Conservation (phyloP, 2,329 filamentous ascomycete genomes). For the Aspergillus melleus region DNA sequence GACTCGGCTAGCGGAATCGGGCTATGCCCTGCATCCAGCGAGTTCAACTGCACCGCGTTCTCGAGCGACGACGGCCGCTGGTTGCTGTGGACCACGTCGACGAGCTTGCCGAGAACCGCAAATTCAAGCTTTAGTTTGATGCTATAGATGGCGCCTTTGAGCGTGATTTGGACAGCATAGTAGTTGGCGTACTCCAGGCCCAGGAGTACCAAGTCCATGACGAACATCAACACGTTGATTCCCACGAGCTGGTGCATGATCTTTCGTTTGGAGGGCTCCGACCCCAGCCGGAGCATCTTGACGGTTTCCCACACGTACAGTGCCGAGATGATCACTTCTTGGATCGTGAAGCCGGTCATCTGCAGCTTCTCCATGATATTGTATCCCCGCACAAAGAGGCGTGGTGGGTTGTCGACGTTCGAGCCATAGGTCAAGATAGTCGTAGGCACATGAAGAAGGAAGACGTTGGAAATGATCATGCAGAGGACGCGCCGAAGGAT, state of each 20-base stretch:
- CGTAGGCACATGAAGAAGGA: conserved; percentile 56
- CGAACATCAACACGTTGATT: conserved; percentile 49
- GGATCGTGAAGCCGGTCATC: conserved; percentile 46
- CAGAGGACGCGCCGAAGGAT: conserved; percentile 52
- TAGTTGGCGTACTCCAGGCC: conserved; percentile 42
- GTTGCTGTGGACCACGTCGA: conserved; percentile 38
- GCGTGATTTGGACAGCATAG: conserved; percentile 41
- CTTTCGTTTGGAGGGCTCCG: conserved; percentile 28
- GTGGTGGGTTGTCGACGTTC: conserved; percentile 24
- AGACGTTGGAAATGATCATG: conserved; percentile 59
- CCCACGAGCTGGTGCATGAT: conserved; percentile 48
- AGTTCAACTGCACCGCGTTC: conserved; percentile 25
- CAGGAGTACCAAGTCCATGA: conserved; percentile 48
- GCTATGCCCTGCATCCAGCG: conserved; percentile 13
- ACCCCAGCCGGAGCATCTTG: conserved; percentile 43
- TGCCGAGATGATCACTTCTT: conserved; percentile 48
- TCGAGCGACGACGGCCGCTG: conserved; percentile 22
- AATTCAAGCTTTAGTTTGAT: conserved; percentile 55
- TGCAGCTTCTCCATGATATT: conserved; percentile 49
- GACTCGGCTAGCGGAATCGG: conserved; percentile 1
- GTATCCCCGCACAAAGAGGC: conserved; percentile 41
- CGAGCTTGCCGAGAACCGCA: conserved; percentile 52
- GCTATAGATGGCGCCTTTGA: conserved; percentile 43
- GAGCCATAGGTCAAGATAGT: conserved; percentile 55
- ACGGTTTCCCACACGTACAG: conserved; percentile 57